A percentile compares a stretch with the other conserved stretches of the same genome.
Conservation (phyloP, 345 rosid genomes). For the Citrus mangshanensis region DNA sequence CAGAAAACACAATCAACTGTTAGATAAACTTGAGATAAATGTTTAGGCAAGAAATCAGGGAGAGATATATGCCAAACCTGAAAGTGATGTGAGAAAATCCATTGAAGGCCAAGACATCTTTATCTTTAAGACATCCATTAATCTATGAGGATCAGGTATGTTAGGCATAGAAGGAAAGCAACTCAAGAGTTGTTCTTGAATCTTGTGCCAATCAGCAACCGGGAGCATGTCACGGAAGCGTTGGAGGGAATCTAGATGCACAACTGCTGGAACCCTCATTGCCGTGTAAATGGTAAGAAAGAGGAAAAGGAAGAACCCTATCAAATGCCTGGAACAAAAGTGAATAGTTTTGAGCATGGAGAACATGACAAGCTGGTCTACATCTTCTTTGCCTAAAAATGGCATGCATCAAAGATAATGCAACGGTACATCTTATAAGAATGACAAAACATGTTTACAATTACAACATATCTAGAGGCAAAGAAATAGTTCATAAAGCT, state of each 20-base stretch:
- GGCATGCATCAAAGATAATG: not conserved
- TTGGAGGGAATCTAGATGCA: constrained; percentile 17
- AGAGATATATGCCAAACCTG: constrained; percentile 11
- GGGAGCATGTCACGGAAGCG: constrained; percentile 2
- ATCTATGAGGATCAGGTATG: constrained; percentile 19
- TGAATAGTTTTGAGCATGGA: not conserved
- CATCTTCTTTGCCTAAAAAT: not conserved
- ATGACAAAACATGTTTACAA: not conserved
- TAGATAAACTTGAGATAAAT: constrained; percentile 1
- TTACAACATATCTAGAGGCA: not conserved
- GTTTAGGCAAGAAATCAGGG: constrained; percentile 11
- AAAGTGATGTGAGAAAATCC: constrained; percentile 16
- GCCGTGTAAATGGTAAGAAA: constrained; percentile 28
- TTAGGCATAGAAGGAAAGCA: constrained; percentile 22
- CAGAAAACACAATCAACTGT: not conserved
- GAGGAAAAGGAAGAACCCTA: constrained; percentile 33
- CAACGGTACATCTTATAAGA: not conserved
- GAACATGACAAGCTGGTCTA: not conserved
- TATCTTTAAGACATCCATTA: constrained; percentile 7
- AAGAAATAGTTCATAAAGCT: not conserved
- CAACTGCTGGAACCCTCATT: constrained; percentile 18
- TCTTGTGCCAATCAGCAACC: constrained; percentile 22
- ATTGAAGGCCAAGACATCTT: constrained; percentile 20
- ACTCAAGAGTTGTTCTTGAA: constrained; percentile 21
- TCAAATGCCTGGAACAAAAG: constrained; percentile 29